These are phyloP conservation scores for Rugonectria rugulosa DNA, from an alignment of 2,329 filamentous ascomycete genomes.

Conservation along the genomic window DNA sequence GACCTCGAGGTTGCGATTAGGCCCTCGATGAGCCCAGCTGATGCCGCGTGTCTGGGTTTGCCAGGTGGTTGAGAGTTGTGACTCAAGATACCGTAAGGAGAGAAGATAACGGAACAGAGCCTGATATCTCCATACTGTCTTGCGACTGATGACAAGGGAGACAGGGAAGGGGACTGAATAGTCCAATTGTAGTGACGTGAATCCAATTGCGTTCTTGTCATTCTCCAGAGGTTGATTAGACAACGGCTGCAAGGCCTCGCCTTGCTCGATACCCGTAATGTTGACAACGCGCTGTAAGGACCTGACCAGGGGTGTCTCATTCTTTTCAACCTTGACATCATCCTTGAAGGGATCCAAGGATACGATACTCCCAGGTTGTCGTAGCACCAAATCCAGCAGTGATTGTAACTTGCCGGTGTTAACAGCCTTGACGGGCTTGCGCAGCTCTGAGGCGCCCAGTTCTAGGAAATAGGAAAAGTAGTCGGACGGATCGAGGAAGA, in stretches of 20 bases:
- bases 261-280: slow-evolving; percentile 93
- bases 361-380: slow-evolving; percentile 94
- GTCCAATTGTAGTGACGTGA: slow-evolving; percentile 92
- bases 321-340: slow-evolving; percentile 97
- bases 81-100: slow-evolving; percentile 88
- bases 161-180: slow-evolving; percentile 95
- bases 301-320: slow-evolving; percentile 90
- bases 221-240: slow-evolving; percentile 74
- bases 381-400: slow-evolving; percentile 90
- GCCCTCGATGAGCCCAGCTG: slow-evolving; percentile 84
- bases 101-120: slow-evolving; percentile 93
- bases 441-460: slow-evolving; percentile 85
- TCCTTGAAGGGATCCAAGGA: slow-evolving; percentile 97
- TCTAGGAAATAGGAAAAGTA: slow-evolving; percentile 99
- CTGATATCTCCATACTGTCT: slow-evolving; percentile 97
- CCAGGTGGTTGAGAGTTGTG: slow-evolving; percentile 87
- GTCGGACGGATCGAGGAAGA: slow-evolving; percentile 96
- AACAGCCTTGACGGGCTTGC: slow-evolving; percentile 86
- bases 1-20: slow-evolving; percentile 76
- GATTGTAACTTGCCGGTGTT: slow-evolving; percentile 95
- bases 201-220: slow-evolving; percentile 87
- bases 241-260: slow-evolving; percentile 79
- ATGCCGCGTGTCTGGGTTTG: slow-evolving; percentile 83
- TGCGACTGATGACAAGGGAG: slow-evolving; percentile 92
- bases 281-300: slow-evolving; percentile 96